Conservation (phyloP, 2,329 filamentous ascomycete species). For the Exophiala sideris region DNA sequence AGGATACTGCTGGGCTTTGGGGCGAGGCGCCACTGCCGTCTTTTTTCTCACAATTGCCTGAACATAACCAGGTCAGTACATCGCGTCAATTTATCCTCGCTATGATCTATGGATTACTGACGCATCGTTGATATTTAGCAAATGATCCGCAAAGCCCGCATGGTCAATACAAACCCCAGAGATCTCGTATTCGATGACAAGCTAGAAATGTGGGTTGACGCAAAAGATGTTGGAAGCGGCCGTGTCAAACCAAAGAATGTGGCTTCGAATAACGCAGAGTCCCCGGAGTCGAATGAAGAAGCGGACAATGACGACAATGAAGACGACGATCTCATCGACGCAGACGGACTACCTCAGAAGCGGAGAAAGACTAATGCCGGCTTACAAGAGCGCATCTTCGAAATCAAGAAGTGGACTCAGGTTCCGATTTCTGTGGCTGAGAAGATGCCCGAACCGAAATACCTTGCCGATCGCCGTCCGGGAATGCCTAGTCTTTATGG, state of each 20-base stretch:
- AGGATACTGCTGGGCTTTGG: constrained; percentile 61
- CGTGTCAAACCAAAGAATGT: constrained; percentile 14
- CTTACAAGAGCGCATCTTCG: constrained; percentile 49
- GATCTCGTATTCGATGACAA: constrained; percentile 24
- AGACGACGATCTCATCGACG: constrained; percentile 41
- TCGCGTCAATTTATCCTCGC: constrained; percentile 40
- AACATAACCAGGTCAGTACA: constrained; percentile 35
- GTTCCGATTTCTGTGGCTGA: constrained; percentile 51
- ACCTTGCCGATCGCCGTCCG: constrained; percentile 59
- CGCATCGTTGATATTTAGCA: constrained; percentile 10
- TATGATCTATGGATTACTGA: not conserved
- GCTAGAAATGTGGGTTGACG: constrained; percentile 24
- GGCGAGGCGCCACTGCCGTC: constrained; percentile 85
- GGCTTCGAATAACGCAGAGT: constrained; percentile 20
- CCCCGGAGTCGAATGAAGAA: constrained; percentile 27
- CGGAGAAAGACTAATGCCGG: constrained; percentile 16
- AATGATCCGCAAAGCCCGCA: constrained; percentile 23
- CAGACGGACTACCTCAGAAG: constrained; percentile 31
- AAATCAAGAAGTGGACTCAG: constrained; percentile 56
- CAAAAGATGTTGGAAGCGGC: constrained; percentile 25
- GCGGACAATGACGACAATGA: constrained; percentile 39
- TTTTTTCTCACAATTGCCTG: constrained; percentile 72
- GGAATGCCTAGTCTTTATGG: constrained; percentile 54
- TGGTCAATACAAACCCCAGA: constrained; percentile 21
- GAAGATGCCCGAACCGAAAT: constrained; percentile 59